Base-by-base conservation (phyloP, 108 stramenopile species). In the Poteriospumella lacustris region DNA sequence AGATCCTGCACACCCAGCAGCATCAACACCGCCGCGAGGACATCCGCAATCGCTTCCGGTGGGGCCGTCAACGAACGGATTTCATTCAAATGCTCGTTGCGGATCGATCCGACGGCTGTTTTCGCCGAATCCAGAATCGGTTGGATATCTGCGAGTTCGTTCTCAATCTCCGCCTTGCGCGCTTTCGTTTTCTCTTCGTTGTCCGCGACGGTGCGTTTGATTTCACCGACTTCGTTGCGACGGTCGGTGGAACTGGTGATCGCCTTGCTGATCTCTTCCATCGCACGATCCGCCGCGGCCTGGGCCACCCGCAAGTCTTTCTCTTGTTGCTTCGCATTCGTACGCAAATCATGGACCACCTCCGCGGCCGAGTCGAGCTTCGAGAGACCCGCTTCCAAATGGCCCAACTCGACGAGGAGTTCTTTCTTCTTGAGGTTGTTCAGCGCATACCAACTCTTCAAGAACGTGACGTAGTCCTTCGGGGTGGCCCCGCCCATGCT, bases 191-290 rank as follows among this genome's bases (percentile, higher is more conserved):
- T 81, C 58, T 84, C 72, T 44, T 87, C 85, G 29, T 75, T 84
- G 42, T 44, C 58, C 19, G 78, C 78, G 2, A 86, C 76, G 19
- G 82, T 80, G 33, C 68, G 52, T 39, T 78, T 80, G 26, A 89
- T 83, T 38, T 73, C 62, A 39, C 87, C 85, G 0, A 85, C 84
- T 59, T 89, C 88, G 1, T 58, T 47, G 15, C 80, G 78, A 1
- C 86, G 83, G 39, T 81, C 59, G 12, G 80, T 81, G 0, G 89
- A 87, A 3, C 77, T 80, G 1, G 77, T 40, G 2, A 89, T 80
- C 1, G 89, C 86, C 9, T 79, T 83, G 0, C 86, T 88, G 83
- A 89, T 89, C 62, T 84, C 81, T 34, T 88, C 84, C 89, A 89
- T 89, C 5, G 89, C 88, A 42, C 34, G 59, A 44, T 89, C 88